Evolutionary conservation across 2,329 filamentous ascomycete genomes (phyloP).

Genomic region (Incumbomyces delicatus): DNA sequence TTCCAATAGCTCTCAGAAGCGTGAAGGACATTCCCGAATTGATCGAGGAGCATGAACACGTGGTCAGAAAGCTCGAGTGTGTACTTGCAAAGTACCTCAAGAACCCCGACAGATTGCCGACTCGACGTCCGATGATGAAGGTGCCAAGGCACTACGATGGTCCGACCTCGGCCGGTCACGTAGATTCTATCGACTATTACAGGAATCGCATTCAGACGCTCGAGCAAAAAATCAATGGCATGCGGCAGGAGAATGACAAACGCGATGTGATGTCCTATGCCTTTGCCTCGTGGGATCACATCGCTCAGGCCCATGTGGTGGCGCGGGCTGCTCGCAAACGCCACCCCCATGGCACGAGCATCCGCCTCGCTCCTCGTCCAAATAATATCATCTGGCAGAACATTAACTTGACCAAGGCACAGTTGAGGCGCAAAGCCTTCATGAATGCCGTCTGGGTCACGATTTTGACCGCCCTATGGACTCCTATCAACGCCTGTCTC

Average conservation of each 20-base stretch:
- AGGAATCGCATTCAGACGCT: constrained; percentile 74
- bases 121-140: constrained; percentile 65
- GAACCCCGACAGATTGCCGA: constrained; percentile 69
- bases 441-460: constrained; percentile 78
- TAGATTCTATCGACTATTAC: constrained; percentile 91
- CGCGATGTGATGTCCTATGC: constrained; percentile 84
- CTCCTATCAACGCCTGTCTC: constrained; percentile 87
- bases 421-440: constrained; percentile 61
- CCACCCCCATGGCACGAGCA: constrained; percentile 65
- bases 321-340: constrained; percentile 74
- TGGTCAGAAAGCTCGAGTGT: constrained; percentile 72
- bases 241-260: constrained; percentile 71
- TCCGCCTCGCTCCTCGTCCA: constrained; percentile 72
- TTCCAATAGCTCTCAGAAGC: constrained; percentile 77
- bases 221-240: constrained; percentile 74
- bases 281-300: constrained; percentile 86
- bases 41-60: constrained; percentile 71
- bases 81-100: constrained; percentile 84
- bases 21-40: constrained; percentile 80
- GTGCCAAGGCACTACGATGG: constrained; percentile 65
- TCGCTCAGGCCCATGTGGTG: constrained; percentile 77
- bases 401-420: constrained; percentile 59
- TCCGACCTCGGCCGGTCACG: constrained; percentile 59
- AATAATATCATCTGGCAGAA: constrained; percentile 97
- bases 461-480: constrained; percentile 73